Conservation (phyloP, 2,329 filamentous ascomycete genomes). For the Dactylonectria macrodidyma region DNA sequence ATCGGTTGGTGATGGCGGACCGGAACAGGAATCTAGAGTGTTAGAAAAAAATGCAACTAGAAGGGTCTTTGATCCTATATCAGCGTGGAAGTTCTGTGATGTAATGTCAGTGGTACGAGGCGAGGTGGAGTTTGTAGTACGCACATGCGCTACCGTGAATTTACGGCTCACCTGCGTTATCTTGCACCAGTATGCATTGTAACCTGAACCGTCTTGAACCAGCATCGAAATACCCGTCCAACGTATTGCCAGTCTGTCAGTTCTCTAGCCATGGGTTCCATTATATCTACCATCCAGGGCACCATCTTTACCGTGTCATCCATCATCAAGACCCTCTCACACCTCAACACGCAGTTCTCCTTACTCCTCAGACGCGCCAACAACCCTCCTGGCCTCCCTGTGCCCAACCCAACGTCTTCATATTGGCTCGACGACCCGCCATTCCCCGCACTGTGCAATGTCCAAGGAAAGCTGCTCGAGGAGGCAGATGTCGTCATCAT, state of each 20-base stretch:
- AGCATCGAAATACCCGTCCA: neutral
- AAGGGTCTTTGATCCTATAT: constrained; percentile 32
- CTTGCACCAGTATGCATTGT: neutral
- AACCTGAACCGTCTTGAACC: neutral
- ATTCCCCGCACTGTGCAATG: constrained; percentile 57
- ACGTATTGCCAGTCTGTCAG: neutral
- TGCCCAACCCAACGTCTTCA: constrained; percentile 57
- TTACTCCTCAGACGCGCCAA: constrained; percentile 50
- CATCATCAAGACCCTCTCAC: constrained; percentile 44
- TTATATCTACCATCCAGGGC: constrained; percentile 49
- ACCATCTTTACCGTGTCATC: constrained; percentile 42
- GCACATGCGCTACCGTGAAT: neutral
- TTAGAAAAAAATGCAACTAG: constrained; percentile 50
- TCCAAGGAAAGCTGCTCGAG: constrained; percentile 52
- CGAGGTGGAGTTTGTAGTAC: neutral
- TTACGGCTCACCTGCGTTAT: neutral
- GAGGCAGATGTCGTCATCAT: constrained; percentile 66
- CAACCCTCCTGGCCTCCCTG: constrained; percentile 57
- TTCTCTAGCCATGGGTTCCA: constrained; percentile 50
- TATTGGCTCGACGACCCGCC: constrained; percentile 64
- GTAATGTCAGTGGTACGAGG: neutral
- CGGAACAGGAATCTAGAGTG: constrained; percentile 43
- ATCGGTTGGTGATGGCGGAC: constrained; percentile 27
- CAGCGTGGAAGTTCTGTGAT: constrained; percentile 1
- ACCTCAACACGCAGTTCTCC: constrained; percentile 47